Base-by-base conservation (phyloP, 2,329 filamentous ascomycete genomes). In the Penicillium expansum region DNA sequence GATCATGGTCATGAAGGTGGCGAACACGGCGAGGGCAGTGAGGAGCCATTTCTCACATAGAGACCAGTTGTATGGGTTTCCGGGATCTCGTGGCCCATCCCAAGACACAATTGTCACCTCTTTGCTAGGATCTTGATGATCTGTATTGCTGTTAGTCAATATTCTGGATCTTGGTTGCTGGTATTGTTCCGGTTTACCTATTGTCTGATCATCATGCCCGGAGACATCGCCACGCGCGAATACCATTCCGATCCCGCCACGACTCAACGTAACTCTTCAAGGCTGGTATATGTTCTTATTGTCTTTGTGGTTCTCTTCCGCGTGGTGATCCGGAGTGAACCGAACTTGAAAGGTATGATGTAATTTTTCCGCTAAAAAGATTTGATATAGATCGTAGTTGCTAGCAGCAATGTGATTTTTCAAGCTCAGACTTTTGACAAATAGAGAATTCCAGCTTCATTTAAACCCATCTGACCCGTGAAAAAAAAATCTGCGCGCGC, bases 51-150 rank as follows among this genome's bases (percentile, higher is more conserved):
- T 77, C 56, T 68, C 62, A 5, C 56, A 48, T 3, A 59, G 37
- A 5, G 72, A 61, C 73, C 73, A 77, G 61, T 76, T 74, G 64
- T 71, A 73, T 13, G 75, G 75, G 48, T 75, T 73, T 39, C 64
- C 66, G 0, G 71, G 68, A 53, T 77, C 74, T 11, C 66, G 41
- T 1, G 62, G 63, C 1, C 69, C 67, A 52, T 70, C 61, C 73
- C 72, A 75, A 24, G 50, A 53, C 5, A 68, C 62, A 14, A 68
- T 48, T 24, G 56, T 62, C 29, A 67, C 53, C 35, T 61, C 51
- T 18, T 48, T 56, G 13, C 33, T 45, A 3, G 62, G 56, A 1
- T 52, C 55, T 48, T 62, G 51, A 45, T 67, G 60, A 42, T 67
- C 65, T 65, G 29, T 27, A 5, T 14, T 1, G 41, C 22, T 35